A percentile compares a stretch with the other conserved stretches of the same genome.
phyloP scores from a whole-genome alignment of 169 alveolate species.

The Amoebophrya sp. region DNA sequence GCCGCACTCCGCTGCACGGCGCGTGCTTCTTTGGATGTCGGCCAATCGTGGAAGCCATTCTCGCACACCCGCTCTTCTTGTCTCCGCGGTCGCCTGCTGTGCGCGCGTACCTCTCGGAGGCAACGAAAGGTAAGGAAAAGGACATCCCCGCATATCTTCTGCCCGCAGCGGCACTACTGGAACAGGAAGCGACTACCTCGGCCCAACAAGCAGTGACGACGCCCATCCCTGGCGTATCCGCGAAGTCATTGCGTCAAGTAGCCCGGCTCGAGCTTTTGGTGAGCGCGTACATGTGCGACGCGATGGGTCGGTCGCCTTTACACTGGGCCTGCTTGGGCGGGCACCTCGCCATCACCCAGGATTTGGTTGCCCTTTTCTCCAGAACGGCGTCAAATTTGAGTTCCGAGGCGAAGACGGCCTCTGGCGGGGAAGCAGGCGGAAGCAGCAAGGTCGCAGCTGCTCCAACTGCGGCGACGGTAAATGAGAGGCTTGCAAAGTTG shows the following conservation, averaged over 20 bases:
- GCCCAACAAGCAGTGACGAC: no score
- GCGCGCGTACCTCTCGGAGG: not conserved
- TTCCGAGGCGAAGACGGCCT: not conserved
- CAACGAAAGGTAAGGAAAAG: not conserved
- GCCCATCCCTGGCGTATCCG: no score
- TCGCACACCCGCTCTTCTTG: not conserved
- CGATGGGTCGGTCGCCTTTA: not conserved
- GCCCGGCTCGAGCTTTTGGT: not conserved
- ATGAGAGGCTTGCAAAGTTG: not conserved
- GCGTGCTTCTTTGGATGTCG: not conserved
- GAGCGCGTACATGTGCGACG: not conserved
- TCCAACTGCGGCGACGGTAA: not conserved
- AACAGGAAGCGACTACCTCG: no score
- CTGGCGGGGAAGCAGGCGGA: not conserved
- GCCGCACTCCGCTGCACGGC: conserved; percentile 4
- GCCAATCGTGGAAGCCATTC: not conserved
- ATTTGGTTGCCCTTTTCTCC: not conserved
- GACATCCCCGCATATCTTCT: no score
- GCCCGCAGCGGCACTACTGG: no score
- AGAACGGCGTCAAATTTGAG: not conserved
- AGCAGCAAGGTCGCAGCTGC: not conserved
- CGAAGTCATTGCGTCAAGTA: no score
- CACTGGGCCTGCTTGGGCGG: conserved; percentile 19
- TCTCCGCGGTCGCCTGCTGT: not conserved
- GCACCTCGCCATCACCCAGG: not conserved